These are phyloP conservation scores for Sapria himalayana DNA, from an alignment of 345 rosid genomes.

Conservation along the genomic window DNA sequence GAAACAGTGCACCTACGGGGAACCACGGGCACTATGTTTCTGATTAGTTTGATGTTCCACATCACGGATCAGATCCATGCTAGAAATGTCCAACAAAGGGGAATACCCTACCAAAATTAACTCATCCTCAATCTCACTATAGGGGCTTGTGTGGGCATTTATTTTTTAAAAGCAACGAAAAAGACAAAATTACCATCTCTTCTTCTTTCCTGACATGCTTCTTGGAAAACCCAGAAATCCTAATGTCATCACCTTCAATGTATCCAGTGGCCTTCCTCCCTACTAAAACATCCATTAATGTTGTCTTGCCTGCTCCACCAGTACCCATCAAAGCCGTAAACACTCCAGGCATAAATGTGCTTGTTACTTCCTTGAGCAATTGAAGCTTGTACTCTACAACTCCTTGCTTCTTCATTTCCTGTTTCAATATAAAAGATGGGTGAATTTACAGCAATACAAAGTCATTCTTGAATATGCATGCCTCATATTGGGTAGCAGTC, in stretches of 20 bases:
- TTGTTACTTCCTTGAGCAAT: constrained; percentile 49
- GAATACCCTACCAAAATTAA: no score
- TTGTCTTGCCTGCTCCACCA: constrained; percentile 96
- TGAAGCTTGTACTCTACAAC: constrained; percentile 48
- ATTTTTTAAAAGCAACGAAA: background rate
- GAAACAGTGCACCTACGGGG: no score
- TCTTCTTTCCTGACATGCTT: constrained; percentile 52
- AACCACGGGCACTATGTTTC: no score
- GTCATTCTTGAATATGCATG: background rate
- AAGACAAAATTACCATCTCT: constrained; percentile 37
- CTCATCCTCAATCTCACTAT: no score
- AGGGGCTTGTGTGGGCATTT: no score
- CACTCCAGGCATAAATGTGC: constrained; percentile 82
- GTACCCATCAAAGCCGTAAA: constrained; percentile 93
- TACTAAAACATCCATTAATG: constrained; percentile 88
- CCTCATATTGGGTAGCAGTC: no score
- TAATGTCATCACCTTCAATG: constrained; percentile 63
- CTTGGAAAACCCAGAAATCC: constrained; percentile 69
- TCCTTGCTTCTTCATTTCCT: constrained; percentile 89
- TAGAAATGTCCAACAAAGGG: no score
- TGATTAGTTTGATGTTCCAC: no score
- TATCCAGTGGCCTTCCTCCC: constrained; percentile 90
- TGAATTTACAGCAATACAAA: background rate
- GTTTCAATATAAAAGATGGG: constrained; percentile 5
- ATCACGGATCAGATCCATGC: no score